Conservation (phyloP, 352 stramenopile genomes). For the Paralagenidium karlingii region DNA sequence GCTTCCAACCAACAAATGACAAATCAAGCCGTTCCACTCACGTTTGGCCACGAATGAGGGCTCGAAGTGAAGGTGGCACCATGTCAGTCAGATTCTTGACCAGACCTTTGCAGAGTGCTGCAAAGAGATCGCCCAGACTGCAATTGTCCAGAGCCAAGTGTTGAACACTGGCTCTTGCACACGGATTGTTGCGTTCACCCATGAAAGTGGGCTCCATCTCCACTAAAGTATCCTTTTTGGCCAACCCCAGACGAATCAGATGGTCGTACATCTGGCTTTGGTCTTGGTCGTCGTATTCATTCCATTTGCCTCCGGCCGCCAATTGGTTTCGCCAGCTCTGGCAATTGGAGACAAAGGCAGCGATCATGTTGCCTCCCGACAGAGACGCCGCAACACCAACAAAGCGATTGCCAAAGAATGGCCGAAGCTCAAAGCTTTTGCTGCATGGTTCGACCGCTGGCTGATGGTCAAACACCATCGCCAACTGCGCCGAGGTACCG, state of each 20-base stretch:
- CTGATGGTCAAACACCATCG: constrained; percentile 33
- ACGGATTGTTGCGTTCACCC: constrained; percentile 41
- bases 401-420: constrained; percentile 38
- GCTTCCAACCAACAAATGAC: neutral
- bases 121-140: constrained; percentile 59
- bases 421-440: constrained; percentile 58
- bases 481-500: constrained; percentile 68
- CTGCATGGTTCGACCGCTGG: neutral
- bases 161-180: constrained; percentile 20
- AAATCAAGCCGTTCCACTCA: neutral
- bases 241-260: constrained; percentile 37
- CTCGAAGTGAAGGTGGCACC: constrained; percentile 30
- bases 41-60: constrained; percentile 15
- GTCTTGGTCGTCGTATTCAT: neutral
- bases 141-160: constrained; percentile 47
- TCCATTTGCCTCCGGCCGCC: too few species aligned
- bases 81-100: constrained; percentile 61
- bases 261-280: constrained; percentile 22
- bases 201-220: constrained; percentile 49
- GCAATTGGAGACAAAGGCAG: too few species aligned
- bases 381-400: constrained; percentile 62
- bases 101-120: constrained; percentile 44
- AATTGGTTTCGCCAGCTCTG: too few species aligned
- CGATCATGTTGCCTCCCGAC: constrained; percentile 39
- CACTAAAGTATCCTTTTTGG: constrained; percentile 33